Conservation (phyloP, 179 eudicot genomes). For the Dionaea muscipula region DNA sequence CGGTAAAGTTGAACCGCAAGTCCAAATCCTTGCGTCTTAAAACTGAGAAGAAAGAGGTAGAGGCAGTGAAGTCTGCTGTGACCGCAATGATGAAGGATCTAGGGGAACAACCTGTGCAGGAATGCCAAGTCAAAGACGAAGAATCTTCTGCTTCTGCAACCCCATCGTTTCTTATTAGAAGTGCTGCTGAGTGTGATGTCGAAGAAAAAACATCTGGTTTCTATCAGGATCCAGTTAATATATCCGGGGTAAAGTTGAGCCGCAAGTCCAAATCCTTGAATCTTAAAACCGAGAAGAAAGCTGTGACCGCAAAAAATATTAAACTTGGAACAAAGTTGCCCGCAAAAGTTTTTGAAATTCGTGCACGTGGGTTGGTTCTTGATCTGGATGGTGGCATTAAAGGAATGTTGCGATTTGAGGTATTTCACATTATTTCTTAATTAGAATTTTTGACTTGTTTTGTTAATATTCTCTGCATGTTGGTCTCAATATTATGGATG, state of each 20-base stretch:
- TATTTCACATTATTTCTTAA: slow-evolving; percentile 13
- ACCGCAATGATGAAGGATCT: no score
- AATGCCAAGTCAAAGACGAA: slow-evolving; percentile 15
- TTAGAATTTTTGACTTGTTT: background rate
- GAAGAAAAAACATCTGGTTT: slow-evolving; percentile 36
- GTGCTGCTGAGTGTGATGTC: slow-evolving; percentile 53
- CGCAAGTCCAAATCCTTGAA: slow-evolving; percentile 11
- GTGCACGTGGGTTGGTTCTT: slow-evolving; percentile 79
- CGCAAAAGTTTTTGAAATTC: slow-evolving; percentile 74
- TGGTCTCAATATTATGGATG: background rate
- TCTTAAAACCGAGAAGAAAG: slow-evolving; percentile 5
- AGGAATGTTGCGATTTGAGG: slow-evolving; percentile 92
- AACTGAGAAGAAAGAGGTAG: slow-evolving; percentile 14
- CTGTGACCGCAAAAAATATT: slow-evolving; percentile 36
- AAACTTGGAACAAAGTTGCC: slow-evolving; percentile 49
- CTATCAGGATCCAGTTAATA: slow-evolving; percentile 18
- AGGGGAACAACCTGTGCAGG: slow-evolving; percentile 18
- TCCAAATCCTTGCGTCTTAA: slow-evolving; percentile 10
- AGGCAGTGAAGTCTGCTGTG: background rate
- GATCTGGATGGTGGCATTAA: slow-evolving; percentile 68
- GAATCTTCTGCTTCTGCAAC: slow-evolving; percentile 19
- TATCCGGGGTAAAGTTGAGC: slow-evolving; percentile 4
- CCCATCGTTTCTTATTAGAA: slow-evolving; percentile 41
- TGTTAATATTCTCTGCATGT: background rate
- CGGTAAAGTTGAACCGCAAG: slow-evolving; percentile 10